phyloP scores from a whole-genome alignment of 1,284 basidiomycete genomes.

The Phlebopus sp. region DNA sequence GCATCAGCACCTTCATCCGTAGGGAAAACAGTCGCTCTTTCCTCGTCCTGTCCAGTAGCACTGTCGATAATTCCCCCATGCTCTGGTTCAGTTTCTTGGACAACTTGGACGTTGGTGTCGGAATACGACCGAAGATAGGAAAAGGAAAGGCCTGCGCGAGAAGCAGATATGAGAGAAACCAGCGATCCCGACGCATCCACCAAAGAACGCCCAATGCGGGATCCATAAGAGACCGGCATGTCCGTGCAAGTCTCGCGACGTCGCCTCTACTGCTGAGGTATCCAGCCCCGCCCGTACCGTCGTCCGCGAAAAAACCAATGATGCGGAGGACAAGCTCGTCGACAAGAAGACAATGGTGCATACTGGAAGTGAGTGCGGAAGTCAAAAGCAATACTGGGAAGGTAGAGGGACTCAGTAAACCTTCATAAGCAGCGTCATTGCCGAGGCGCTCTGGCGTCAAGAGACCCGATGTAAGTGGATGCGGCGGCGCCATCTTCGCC shows the following conservation, averaged over 20 bases:
- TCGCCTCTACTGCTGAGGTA: slow-evolving; percentile 22
- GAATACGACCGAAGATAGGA: slow-evolving; percentile 42
- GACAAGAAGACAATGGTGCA: slow-evolving; percentile 28
- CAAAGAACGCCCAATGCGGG: slow-evolving; percentile 31
- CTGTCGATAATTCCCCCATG: slow-evolving; percentile 44
- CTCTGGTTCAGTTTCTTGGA: slow-evolving; percentile 36
- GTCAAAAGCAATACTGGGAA: too few species aligned
- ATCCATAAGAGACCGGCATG: slow-evolving; percentile 28
- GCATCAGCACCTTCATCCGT: slow-evolving; percentile 37
- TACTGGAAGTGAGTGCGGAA: slow-evolving; percentile 6
- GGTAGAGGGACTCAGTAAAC: too few species aligned
- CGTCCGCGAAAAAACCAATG: slow-evolving; percentile 25
- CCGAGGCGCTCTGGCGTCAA: too few species aligned
- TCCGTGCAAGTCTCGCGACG: slow-evolving; percentile 26
- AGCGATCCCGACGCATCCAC: too few species aligned
- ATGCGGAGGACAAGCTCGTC: slow-evolving; percentile 24
- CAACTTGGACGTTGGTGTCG: slow-evolving; percentile 38
- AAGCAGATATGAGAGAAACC: too few species aligned
- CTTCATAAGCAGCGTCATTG: too few species aligned
- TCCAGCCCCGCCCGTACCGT: slow-evolving; percentile 8
- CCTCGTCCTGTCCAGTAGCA: slow-evolving; percentile 31
- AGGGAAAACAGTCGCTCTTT: neutral
- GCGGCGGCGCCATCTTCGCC: too few species aligned
- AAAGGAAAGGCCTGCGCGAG: slow-evolving; percentile 40
- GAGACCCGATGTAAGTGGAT: too few species aligned